Percentiles rank a stretch among this genome's conserved stretches.
phyloP scores from a whole-genome alignment of 768 basidiomycete species.

The Pleurotus sapidus region DNA sequence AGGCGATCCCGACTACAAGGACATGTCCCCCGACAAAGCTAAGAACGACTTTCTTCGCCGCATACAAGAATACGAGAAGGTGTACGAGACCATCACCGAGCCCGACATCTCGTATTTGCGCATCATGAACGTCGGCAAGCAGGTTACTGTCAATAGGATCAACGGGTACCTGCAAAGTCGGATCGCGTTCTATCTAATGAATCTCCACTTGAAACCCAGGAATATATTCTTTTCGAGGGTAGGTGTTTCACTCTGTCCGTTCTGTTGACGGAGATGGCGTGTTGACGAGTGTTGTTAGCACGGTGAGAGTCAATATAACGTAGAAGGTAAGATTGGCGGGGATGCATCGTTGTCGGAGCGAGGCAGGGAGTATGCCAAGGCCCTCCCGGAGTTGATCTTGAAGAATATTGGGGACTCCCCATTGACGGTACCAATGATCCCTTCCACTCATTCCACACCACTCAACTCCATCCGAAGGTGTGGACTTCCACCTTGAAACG shows the following conservation, averaged over 20 bases:
- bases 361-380: conserved; percentile 81
- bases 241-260: conserved; percentile 21
- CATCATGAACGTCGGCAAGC: conserved; percentile 90
- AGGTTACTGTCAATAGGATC: conserved; percentile 83
- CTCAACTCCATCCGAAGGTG: conserved; percentile 46
- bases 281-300: conserved; percentile 53
- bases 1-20: conserved; percentile 97
- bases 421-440: conserved; percentile 56
- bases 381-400: conserved; percentile 82
- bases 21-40: conserved; percentile 80
- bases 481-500: conserved; percentile 98
- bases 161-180: conserved; percentile 96
- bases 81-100: conserved; percentile 95
- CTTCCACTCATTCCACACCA: not conserved
- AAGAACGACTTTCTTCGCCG: conserved; percentile 87
- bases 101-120: conserved; percentile 86
- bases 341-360: conserved; percentile 84
- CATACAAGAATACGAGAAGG: conserved; percentile 90
- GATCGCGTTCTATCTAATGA: conserved; percentile 98
- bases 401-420: conserved; percentile 89
- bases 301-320: conserved; percentile 96
- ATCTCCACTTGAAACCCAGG: conserved; percentile 93
- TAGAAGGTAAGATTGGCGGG: conserved; percentile 97
- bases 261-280: conserved; percentile 5
- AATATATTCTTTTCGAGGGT: conserved; percentile 97